Conservation (phyloP, 2,329 filamentous ascomycete species). For the Calonectria ilicicola region DNA sequence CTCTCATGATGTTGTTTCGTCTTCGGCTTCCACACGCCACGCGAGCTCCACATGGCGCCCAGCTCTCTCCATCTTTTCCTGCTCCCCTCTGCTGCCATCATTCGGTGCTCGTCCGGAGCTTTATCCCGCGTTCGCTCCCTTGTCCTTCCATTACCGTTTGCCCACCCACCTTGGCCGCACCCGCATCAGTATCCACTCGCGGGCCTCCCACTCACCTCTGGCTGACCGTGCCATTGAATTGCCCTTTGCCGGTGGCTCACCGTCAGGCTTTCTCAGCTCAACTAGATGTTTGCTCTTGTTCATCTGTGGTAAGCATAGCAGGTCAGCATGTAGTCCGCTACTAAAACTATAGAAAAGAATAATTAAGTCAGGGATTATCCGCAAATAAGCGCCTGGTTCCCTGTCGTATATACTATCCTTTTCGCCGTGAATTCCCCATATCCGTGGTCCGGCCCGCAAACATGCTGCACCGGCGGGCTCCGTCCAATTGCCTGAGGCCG, state of each 20-base stretch:
- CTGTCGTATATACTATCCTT: conserved; percentile 19
- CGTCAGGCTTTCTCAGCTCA: neutral
- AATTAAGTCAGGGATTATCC: neutral
- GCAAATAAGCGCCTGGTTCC: neutral
- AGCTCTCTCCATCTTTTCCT: conserved; percentile 12
- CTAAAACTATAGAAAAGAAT: neutral
- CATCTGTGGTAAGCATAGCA: neutral
- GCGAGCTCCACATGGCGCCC: conserved; percentile 7
- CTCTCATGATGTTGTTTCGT: neutral
- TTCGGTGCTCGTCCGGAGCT: conserved; percentile 14
- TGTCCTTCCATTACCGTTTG: conserved; percentile 11
- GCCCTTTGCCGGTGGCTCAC: neutral
- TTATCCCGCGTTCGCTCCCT: neutral
- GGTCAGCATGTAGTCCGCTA: neutral
- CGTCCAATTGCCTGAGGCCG: conserved; percentile 14
- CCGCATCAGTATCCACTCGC: conserved; percentile 9
- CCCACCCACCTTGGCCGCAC: conserved; percentile 10
- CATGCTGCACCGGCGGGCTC: conserved; percentile 12
- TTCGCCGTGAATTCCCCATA: conserved; percentile 1
- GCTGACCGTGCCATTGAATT: conserved; percentile 10
- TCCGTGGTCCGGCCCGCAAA: conserved; percentile 21
- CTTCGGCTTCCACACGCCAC: neutral
- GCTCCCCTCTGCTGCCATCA: neutral
- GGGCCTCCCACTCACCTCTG: conserved; percentile 14
- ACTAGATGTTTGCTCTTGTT: neutral